Percentiles rank a stretch among this genome's conserved stretches.
Evolutionary conservation across 1,284 basidiomycete genomes (phyloP).

Genomic region (Ceratorhiza oryzae-sativae): DNA sequence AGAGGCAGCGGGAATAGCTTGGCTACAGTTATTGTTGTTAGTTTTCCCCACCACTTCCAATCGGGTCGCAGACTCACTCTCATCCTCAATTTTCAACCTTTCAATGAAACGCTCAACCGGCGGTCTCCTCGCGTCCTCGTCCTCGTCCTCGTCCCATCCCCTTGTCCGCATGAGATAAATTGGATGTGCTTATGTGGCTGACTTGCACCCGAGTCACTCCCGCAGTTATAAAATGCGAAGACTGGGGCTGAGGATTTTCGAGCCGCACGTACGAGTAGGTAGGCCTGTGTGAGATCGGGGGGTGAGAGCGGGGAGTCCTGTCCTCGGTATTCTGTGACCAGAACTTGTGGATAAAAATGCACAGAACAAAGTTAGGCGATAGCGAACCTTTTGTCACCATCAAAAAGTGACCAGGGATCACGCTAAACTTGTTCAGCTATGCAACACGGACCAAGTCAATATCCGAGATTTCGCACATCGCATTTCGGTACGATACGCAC

Average conservation of each 20-base stretch:
- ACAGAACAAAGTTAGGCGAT: too few relatives aligned
- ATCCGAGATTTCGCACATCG: too few relatives aligned
- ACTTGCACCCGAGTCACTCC: slow-evolving; percentile 81
- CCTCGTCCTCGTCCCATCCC: slow-evolving; percentile 63
- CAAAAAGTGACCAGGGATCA: slow-evolving; percentile 81
- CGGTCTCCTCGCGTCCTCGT: slow-evolving; percentile 61
- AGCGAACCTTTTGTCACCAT: slow-evolving; percentile 75
- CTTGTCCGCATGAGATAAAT: slow-evolving; percentile 74
- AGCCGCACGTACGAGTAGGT: slow-evolving; percentile 72
- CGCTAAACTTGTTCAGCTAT: slow-evolving; percentile 85
- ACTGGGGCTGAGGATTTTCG: slow-evolving; percentile 63
- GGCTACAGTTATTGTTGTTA: slow-evolving; percentile 55
- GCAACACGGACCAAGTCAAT: too few relatives aligned
- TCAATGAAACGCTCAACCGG: slow-evolving; percentile 38
- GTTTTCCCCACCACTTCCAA: background rate
- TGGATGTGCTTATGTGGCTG: slow-evolving; percentile 89
- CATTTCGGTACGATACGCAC: slow-evolving; percentile 47
- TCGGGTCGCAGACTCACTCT: slow-evolving; percentile 27
- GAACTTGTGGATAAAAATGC: background rate
- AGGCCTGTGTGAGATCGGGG: slow-evolving; percentile 75
- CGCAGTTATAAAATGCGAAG: slow-evolving; percentile 89
- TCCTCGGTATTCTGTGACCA: slow-evolving; percentile 65
- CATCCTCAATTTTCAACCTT: slow-evolving; percentile 36
- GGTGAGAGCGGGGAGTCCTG: slow-evolving; percentile 82
- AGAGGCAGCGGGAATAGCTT: slow-evolving; percentile 75